Evolutionary conservation across 1,139 yeast genomes (phyloP).

Genomic region (Yamadazyma diospyri): DNA sequence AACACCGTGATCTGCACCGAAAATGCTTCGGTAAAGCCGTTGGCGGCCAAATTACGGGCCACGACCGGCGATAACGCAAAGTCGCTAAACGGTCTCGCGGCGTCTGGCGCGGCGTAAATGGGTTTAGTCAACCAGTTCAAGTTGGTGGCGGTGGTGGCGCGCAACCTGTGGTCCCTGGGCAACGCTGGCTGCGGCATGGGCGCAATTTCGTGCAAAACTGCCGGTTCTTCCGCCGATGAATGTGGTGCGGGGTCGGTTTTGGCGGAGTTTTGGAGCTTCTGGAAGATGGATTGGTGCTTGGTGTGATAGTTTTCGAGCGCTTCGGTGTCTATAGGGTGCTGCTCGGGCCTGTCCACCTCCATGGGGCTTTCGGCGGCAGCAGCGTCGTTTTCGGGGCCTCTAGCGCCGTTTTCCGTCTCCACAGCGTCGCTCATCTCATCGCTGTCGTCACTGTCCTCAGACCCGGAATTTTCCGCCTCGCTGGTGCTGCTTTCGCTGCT

Average conservation of each 20-base stretch:
- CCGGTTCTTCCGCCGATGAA: conserved; percentile 19
- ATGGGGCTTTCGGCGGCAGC: too few relatives aligned
- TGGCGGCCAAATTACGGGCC: conserved; percentile 41
- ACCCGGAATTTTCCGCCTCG: conserved; percentile 6
- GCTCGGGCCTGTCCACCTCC: conserved; percentile 1
- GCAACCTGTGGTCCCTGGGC: conserved; percentile 47
- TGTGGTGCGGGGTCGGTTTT: conserved; percentile 5
- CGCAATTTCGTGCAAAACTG: conserved; percentile 49
- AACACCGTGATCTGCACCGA: conserved; percentile 75
- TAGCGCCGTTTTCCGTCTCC: background rate
- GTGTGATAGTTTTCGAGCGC: conserved; percentile 6
- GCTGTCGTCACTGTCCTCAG: conserved; percentile 2
- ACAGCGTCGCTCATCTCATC: conserved; percentile 10
- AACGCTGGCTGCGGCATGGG: conserved; percentile 84
- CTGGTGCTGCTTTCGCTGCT: conserved; percentile 8
- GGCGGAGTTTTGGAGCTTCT: conserved; percentile 5
- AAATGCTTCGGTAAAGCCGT: conserved; percentile 58
- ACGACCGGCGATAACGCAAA: conserved; percentile 40
- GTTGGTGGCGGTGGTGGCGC: conserved; percentile 37
- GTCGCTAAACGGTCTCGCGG: conserved; percentile 38
- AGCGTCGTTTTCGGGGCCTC: too few relatives aligned
- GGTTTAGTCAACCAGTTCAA: conserved; percentile 72
- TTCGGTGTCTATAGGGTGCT: background rate
- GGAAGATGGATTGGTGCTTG: conserved; percentile 5
- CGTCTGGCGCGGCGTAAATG: conserved; percentile 45